A percentile compares a stretch with the other conserved stretches of the same genome.
phyloP scores from a whole-genome alignment of 495 filamentous ascomycete species.

The Corynascus novoguineensis region DNA sequence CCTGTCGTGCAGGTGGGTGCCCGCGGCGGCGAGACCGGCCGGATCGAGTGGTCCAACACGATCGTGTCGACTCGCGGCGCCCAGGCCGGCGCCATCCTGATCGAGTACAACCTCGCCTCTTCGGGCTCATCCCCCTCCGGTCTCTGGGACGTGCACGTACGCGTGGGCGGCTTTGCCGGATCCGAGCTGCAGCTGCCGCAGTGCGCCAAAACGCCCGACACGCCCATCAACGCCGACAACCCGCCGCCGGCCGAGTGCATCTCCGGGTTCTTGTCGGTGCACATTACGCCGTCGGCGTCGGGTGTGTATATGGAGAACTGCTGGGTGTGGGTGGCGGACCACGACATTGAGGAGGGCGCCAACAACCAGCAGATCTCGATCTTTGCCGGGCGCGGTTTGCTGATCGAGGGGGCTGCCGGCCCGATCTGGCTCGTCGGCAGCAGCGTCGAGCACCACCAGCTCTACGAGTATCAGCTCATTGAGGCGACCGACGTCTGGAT shows the following conservation, averaged over 20 bases:
- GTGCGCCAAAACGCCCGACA: slow-evolving; percentile 59
- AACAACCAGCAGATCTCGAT: slow-evolving; percentile 62
- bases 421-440: slow-evolving; percentile 53
- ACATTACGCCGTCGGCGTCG: slow-evolving; percentile 53
- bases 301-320: slow-evolving; percentile 60
- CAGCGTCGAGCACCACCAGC: slow-evolving; percentile 61
- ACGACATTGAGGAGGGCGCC: slow-evolving; percentile 60
- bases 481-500: slow-evolving; percentile 59
- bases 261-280: slow-evolving; percentile 62
- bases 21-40: slow-evolving; percentile 51
- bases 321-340: slow-evolving; percentile 69
- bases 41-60: slow-evolving; percentile 74
- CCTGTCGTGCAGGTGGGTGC: slow-evolving; percentile 70
- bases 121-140: slow-evolving; percentile 57
- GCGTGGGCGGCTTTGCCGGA: slow-evolving; percentile 72
- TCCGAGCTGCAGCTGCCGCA: slow-evolving; percentile 67
- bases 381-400: slow-evolving; percentile 62
- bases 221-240: slow-evolving; percentile 33
- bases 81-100: slow-evolving; percentile 73
- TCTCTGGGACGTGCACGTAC: slow-evolving; percentile 88
- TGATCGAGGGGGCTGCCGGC: slow-evolving; percentile 52
- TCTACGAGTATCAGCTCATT: slow-evolving; percentile 75
- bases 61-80: slow-evolving; percentile 68
- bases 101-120: slow-evolving; percentile 78
- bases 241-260: slow-evolving; percentile 55